Percentiles rank a stretch among this genome's conserved stretches.
Conservation (phyloP, 129 eudicot species). For the Tanacetum coccineum region DNA sequence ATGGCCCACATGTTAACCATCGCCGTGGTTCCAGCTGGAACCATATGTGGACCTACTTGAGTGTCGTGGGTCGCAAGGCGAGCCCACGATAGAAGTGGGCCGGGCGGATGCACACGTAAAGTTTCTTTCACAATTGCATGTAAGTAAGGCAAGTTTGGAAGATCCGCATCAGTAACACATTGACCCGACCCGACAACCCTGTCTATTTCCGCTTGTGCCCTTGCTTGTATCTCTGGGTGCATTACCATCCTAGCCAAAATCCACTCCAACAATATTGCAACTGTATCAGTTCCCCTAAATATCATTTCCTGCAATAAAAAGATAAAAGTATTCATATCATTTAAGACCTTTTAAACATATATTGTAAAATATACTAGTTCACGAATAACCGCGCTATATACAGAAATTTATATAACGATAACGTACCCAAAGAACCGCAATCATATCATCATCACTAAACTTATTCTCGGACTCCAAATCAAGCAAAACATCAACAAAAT, state of each 20-base stretch:
- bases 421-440: conserved; percentile 90
- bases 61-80: conserved; percentile 85
- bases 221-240: conserved; percentile 85
- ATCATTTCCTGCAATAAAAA: conserved; percentile 76
- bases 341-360: too few relatives aligned
- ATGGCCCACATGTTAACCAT: conserved; percentile 99
- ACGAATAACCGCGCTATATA: too few relatives aligned
- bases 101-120: conserved; percentile 87
- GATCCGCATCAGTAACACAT: conserved; percentile 45
- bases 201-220: conserved; percentile 74
- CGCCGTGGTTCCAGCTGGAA: conserved; percentile 93
- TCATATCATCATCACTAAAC: conserved; percentile 67
- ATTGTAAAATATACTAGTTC: too few relatives aligned
- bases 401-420: too few relatives aligned
- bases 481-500: conserved; percentile 91
- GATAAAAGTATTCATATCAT: background rate
- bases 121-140: conserved; percentile 87
- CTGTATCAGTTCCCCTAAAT: conserved; percentile 96
- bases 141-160: conserved; percentile 66
- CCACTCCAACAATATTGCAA: conserved; percentile 86
- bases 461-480: conserved; percentile 62
- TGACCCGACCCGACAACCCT: conserved; percentile 42
- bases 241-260: conserved; percentile 85
- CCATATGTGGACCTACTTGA: conserved; percentile 64
- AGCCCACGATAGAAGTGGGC: conserved; percentile 98